These are phyloP conservation scores for Calonectria multiphialidica DNA, from an alignment of 2,329 filamentous ascomycete genomes.

Conservation along the genomic window DNA sequence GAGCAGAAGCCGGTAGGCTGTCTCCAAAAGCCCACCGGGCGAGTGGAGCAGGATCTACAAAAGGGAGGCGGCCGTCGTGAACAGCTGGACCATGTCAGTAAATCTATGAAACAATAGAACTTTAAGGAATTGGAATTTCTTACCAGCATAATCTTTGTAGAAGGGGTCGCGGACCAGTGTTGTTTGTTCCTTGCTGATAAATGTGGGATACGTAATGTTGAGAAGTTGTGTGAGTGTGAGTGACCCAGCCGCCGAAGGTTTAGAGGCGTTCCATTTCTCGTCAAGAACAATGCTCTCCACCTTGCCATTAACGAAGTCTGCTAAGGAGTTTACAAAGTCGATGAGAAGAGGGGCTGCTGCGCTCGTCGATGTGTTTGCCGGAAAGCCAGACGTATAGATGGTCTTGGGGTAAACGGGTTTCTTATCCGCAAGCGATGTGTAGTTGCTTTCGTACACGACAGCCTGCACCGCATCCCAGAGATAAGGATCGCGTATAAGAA, in stretches of 20 bases:
- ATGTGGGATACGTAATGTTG: conserved; percentile 49
- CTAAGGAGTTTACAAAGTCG: not conserved
- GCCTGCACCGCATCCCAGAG: conserved; percentile 49
- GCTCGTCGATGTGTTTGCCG: not conserved
- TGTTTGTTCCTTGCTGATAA: conserved; percentile 54
- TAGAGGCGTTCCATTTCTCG: not conserved
- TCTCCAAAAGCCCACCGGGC: conserved; percentile 52
- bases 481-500: conserved; percentile 52
- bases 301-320: not conserved
- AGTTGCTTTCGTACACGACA: conserved; percentile 39
- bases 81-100: not conserved
- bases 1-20: conserved; percentile 35
- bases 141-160: conserved; percentile 53
- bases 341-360: not conserved
- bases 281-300: not conserved
- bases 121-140: not conserved
- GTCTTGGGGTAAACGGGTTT: conserved; percentile 4
- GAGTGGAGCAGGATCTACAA: conserved; percentile 52
- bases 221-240: conserved; percentile 40
- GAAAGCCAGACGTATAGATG: not conserved
- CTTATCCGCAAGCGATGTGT: conserved; percentile 24
- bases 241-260: not conserved
- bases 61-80: conserved; percentile 50
- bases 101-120: not conserved
- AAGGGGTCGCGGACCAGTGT: conserved; percentile 53